Evolutionary conservation across 2,329 filamentous ascomycete genomes (phyloP).

Genomic region (Rutstroemia sp.): DNA sequence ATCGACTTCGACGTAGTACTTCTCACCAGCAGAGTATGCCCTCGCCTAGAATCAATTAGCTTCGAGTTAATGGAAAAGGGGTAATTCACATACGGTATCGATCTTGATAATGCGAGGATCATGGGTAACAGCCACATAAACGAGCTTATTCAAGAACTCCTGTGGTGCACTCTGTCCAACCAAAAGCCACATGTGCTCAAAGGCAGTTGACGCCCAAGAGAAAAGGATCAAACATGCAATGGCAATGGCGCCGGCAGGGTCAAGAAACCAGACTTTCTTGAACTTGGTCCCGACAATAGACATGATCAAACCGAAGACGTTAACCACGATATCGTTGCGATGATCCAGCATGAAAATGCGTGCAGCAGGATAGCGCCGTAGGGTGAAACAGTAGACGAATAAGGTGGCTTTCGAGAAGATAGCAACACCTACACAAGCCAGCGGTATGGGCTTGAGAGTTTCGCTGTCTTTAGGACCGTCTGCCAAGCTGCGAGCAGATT

Average conservation of each 20-base stretch:
- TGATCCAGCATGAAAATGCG: constrained; percentile 95
- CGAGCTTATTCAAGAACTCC: constrained; percentile 85
- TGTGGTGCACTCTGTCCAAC: constrained; percentile 85
- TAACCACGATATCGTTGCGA: constrained; percentile 94
- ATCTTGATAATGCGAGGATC: constrained; percentile 74
- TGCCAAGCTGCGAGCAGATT: constrained; percentile 67
- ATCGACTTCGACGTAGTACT: constrained; percentile 91
- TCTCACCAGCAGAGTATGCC: constrained; percentile 22
- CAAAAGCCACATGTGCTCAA: constrained; percentile 80
- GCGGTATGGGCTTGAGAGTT: constrained; percentile 62
- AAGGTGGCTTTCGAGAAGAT: constrained; percentile 77
- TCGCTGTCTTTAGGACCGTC: constrained; percentile 38
- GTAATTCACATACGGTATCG: constrained; percentile 51
- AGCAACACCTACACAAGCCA: constrained; percentile 69
- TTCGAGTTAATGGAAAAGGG: not conserved
- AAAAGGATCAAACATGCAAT: constrained; percentile 70
- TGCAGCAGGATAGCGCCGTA: constrained; percentile 86
- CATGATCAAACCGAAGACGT: constrained; percentile 85
- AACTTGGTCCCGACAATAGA: constrained; percentile 87
- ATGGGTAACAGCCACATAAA: constrained; percentile 93
- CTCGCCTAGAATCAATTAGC: not conserved
- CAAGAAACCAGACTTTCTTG: constrained; percentile 71
- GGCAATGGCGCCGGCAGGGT: constrained; percentile 83
- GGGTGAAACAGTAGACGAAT: constrained; percentile 86
- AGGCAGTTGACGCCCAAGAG: constrained; percentile 81